Base-by-base conservation (phyloP, 306 rosid genomes). In the Acacia crassicarpa region DNA sequence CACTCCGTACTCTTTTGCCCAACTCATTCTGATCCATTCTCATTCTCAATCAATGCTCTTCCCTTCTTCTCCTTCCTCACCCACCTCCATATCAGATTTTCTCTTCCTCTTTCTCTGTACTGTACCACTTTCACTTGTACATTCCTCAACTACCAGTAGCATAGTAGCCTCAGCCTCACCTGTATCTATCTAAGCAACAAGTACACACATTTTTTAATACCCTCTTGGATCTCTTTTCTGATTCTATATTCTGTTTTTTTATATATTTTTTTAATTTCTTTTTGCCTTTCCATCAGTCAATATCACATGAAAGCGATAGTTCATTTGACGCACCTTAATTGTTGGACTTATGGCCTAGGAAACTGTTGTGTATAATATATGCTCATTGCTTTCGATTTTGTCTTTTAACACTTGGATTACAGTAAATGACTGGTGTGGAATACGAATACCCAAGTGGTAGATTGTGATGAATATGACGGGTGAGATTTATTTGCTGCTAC, bases 281-380 rank as follows among this genome's bases (percentile, higher is more conserved):
- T 15, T 30, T 63, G 9, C 43, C 41, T 63, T 44, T 10, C 32
- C 79, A 59, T 76, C 81, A 79, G 88, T 86, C 87, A 81, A 78
- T 80, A 81, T 80, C 78, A 67, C 77, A 62, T 80, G 91, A 88
- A 56, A 84, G 89, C 80, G 89, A 88, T 68, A 35, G 86, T 82
- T 88, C 91, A 88, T 86, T 86, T 86, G 89, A 88, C 82, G 80
- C 82, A 72, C 85, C 86, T 88, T 76, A 81, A 51, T 81, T 56
- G 77, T 62, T 84, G 86, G 78, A 66, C 79, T 53, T 87, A 5
- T 16, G 77, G 77, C 59, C 44, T 68, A 74, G 65, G 70, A 48
- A 67, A 12, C 40, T 78, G 73, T 43, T 78, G 73, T 43, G 30
- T 25, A 0, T 38, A 5, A 0, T 38, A 38, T 38, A 6, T 6